A percentile compares a stretch with the other conserved stretches of the same genome.
Evolutionary conservation across 495 filamentous ascomycete genomes (phyloP).

Genomic region (Penicillium egyptiacum): DNA sequence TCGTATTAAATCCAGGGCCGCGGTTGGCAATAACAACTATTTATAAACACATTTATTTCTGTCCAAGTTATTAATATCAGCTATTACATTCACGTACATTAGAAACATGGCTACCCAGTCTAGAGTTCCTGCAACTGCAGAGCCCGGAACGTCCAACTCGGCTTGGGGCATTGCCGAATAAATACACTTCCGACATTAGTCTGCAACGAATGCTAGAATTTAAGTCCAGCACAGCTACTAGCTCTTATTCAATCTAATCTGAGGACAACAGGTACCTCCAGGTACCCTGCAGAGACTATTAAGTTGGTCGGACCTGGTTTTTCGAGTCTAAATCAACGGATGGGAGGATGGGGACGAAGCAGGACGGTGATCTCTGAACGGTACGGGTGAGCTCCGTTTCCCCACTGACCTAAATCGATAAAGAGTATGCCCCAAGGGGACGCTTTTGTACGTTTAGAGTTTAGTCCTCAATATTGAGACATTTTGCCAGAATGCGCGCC

Average conservation of each 20-base stretch:
- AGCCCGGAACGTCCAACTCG: slow-evolving; percentile 24
- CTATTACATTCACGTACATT: background rate
- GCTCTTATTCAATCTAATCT: slow-evolving; percentile 3
- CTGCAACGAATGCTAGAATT: slow-evolving; percentile 29
- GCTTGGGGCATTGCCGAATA: slow-evolving; percentile 29
- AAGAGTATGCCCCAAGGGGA: too few relatives aligned
- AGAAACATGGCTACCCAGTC: slow-evolving; percentile 2
- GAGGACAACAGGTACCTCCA: slow-evolving; percentile 30
- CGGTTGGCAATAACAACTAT: background rate
- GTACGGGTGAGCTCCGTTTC: too few relatives aligned
- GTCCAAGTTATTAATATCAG: background rate
- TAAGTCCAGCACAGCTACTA: slow-evolving; percentile 12
- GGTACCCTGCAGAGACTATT: slow-evolving; percentile 17
- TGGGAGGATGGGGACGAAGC: too few relatives aligned
- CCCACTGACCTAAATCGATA: too few relatives aligned
- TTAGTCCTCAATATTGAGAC: too few relatives aligned
- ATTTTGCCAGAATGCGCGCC: too few relatives aligned
- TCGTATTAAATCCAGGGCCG: background rate
- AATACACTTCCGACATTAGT: slow-evolving; percentile 33
- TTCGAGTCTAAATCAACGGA: too few relatives aligned
- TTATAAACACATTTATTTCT: background rate
- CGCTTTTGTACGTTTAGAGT: too few relatives aligned
- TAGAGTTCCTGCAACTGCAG: slow-evolving; percentile 4
- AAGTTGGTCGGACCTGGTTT: slow-evolving; percentile 14
- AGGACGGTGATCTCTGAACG: too few relatives aligned